Percentiles rank a stretch among this genome's conserved stretches.
Evolutionary conservation across 306 rosid genomes (phyloP).

Genomic region (Spatholobus suberectus): DNA sequence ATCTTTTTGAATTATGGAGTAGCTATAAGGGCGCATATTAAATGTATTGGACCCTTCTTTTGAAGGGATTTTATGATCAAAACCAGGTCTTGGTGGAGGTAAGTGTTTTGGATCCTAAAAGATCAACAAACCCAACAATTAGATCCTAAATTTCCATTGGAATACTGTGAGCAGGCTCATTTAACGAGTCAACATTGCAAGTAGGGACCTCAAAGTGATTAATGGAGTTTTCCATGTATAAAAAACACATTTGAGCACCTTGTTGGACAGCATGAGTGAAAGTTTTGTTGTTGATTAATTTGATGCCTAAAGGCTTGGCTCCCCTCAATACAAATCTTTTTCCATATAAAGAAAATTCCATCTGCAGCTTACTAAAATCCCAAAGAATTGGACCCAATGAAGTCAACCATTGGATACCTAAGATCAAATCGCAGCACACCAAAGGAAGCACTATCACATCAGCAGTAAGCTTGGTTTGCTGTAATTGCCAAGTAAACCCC

Average conservation of each 20-base stretch:
- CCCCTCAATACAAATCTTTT: too few relatives aligned
- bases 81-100: not conserved
- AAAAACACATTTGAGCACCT: not conserved
- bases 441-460: not conserved
- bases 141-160: too few relatives aligned
- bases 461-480: not conserved
- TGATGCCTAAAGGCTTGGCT: too few relatives aligned
- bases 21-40: not conserved
- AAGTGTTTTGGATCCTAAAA: too few relatives aligned
- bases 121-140: too few relatives aligned
- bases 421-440: not conserved
- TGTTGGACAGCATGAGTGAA: not conserved
- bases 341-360: not conserved
- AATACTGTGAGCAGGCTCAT: too few relatives aligned
- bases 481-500: not conserved
- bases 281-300: not conserved
- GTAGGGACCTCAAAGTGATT: too few relatives aligned
- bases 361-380: not conserved
- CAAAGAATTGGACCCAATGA: not conserved
- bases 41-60: not conserved
- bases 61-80: not conserved
- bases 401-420: not conserved
- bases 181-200: too few relatives aligned
- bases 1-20: not conserved
- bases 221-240: too few relatives aligned